Base-by-base conservation (phyloP, 78 protist genomes). In the Thecamonas trahens region DNA sequence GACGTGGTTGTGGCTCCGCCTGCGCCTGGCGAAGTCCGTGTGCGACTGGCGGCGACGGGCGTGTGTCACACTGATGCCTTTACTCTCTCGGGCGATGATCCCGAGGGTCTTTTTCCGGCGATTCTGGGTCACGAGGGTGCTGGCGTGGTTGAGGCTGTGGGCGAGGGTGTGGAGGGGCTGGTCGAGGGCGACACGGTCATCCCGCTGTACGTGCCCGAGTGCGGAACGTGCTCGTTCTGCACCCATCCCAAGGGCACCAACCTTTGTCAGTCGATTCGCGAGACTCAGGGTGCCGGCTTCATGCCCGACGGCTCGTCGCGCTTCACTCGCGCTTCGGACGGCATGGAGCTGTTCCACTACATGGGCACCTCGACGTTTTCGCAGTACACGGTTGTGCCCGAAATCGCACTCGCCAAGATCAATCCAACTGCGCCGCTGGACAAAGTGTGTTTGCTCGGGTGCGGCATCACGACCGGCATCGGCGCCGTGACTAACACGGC, bases 71-170 rank as follows among this genome's bases (percentile, higher is more conserved):
- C 97, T 15, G 97, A 94, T 66, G 79, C 75, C 11, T 89, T 87
- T 64, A 88, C 96, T 20, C 60, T 64, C 32, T 24, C 47, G n/a
- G 77, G n/a, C 5, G 39, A 44, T 5, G 89, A 87, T 49, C 45
- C 82, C 53, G 94, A 89, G 79, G 94, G 94, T 40, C 39, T 75
- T 6, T 93, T 90, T 83, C 95, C 86, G 47, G 45, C 58, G 67
- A 85, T 91, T 53, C 79, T 91, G 17, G 97, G 97, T 31, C 96
- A 94, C 62, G 97, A 94, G 63, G 98, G 90, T 28, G 93, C 84
- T 49, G 92, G 91, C 59, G 24, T 89, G 24, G 98, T 94, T 35
- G 96, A 91, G 81, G 35, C 67, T 18, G 79, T 94, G 28, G 98
- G 98, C 50, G 96, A 89, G 77, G 97, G 52, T 17, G 67, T 39